Evolutionary conservation across 2,329 filamentous ascomycete species (phyloP).

Genomic region (Microcyclosporella mali): DNA sequence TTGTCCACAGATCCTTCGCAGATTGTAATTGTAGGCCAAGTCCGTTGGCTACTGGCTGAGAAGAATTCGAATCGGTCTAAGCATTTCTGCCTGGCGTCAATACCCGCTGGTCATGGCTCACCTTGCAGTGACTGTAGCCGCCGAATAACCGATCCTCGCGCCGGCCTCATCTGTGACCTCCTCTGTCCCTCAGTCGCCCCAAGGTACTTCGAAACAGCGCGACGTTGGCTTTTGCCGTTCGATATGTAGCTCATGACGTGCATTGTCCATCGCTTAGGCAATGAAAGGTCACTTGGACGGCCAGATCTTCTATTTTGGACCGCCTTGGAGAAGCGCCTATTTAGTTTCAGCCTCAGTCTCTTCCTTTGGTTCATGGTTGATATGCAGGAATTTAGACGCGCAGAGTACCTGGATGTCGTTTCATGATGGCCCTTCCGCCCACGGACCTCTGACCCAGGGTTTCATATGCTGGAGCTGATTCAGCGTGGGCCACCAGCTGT

Average conservation of each 20-base stretch:
- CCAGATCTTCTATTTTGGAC: constrained; percentile 1
- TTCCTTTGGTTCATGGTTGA: background rate
- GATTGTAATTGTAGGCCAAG: no score
- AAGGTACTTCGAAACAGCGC: constrained; percentile 29
- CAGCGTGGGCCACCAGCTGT: constrained; percentile 7
- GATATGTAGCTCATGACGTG: constrained; percentile 17
- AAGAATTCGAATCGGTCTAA: no score
- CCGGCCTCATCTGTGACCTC: constrained; percentile 6
- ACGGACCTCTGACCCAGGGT: background rate
- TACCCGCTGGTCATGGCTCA: no score
- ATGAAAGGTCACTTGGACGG: constrained; percentile 15
- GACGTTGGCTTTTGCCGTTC: constrained; percentile 17
- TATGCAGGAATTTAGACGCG: constrained; percentile 10
- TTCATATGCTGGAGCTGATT: constrained; percentile 5
- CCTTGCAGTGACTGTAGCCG: constrained; percentile 11
- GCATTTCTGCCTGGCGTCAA: no score
- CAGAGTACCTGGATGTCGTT: constrained; percentile 11
- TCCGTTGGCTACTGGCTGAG: no score
- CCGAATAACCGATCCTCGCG: constrained; percentile 16
- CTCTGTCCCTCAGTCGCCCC: constrained; percentile 6
- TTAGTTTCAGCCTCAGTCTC: constrained; percentile 16
- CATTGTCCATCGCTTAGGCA: constrained; percentile 14
- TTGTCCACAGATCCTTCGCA: no score
- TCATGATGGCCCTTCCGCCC: constrained; percentile 8
- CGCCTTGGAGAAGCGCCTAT: constrained; percentile 16